Conservation (phyloP, 2,329 filamentous ascomycete genomes). For the Aspergillus fumigatiaffinis region DNA sequence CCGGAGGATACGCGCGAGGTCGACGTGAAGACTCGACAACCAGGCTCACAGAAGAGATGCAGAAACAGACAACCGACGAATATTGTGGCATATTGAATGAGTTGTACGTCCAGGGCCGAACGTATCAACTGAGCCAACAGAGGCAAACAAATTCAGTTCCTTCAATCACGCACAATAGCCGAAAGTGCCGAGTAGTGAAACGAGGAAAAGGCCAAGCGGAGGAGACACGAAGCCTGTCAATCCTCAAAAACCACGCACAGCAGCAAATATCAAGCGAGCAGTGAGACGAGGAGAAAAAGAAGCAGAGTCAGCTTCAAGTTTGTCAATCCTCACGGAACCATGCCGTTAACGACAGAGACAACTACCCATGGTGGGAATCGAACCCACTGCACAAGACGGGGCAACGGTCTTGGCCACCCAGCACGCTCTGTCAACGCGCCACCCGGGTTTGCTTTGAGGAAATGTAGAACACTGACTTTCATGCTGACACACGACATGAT, state of each 20-base stretch:
- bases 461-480: slow-evolving; percentile 13
- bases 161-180: not conserved
- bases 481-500: slow-evolving; percentile 5
- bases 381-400: not conserved
- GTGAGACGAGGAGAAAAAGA: not conserved
- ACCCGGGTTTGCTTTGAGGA: not conserved
- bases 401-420: not conserved
- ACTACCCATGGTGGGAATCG: not conserved
- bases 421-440: slow-evolving; percentile 9
- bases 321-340: not conserved
- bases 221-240: not conserved
- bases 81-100: not conserved
- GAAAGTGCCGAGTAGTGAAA: not conserved
- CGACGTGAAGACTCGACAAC: not conserved
- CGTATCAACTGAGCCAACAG: not conserved
- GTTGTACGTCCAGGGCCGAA: not conserved
- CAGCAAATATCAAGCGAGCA: too few relatives aligned
- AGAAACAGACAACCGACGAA: not conserved
- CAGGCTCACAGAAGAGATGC: not conserved
- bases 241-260: not conserved
- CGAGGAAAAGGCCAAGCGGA: not conserved
- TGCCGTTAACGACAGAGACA: not conserved
- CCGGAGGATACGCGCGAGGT: not conserved
- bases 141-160: not conserved
- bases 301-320: not conserved